Evolutionary conservation across 192 early-diverging fungal species (phyloP).

Genomic region (Entophlyctis luteolus): DNA sequence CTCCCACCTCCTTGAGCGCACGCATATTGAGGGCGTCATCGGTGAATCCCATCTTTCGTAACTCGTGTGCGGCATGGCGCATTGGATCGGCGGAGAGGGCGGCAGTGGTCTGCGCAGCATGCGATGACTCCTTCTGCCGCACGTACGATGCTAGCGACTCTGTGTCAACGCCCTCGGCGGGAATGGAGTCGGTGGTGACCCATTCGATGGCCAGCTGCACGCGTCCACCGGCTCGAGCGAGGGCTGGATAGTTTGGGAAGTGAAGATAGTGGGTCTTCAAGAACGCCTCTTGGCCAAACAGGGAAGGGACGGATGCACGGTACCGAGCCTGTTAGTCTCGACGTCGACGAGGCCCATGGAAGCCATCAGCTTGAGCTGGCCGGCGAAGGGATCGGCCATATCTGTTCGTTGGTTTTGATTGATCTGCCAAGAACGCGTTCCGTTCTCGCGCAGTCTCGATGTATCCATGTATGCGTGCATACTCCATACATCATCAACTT

Average conservation of each 20-base stretch:
- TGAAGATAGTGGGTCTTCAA: too few relatives aligned
- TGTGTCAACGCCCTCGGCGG: slow-evolving; percentile 2
- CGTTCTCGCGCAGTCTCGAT: too few relatives aligned
- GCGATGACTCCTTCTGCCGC: background rate
- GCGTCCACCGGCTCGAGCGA: slow-evolving; percentile 4
- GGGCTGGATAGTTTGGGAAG: too few relatives aligned
- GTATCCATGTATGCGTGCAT: too few relatives aligned
- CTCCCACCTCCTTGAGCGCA: slow-evolving; percentile 7
- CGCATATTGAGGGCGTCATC: slow-evolving; percentile 8
- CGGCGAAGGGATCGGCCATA: background rate
- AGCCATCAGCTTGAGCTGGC: slow-evolving; percentile 1
- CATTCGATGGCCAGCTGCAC: slow-evolving; percentile 27
- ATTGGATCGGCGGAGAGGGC: background rate
- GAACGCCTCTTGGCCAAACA: background rate
- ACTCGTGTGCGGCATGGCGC: too few relatives aligned
- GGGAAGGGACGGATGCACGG: background rate
- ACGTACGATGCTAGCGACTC: background rate
- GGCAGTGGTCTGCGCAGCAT: background rate
- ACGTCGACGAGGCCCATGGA: slow-evolving; percentile 6
- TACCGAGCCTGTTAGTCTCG: slow-evolving; percentile 7
- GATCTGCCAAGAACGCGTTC: too few relatives aligned
- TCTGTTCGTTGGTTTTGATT: too few relatives aligned
- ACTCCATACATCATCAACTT: too few relatives aligned
- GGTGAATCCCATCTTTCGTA: slow-evolving; percentile 10
- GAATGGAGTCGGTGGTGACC: slow-evolving; percentile 19